phyloP scores from a whole-genome alignment of 306 rosid species.

The Citrullus mucosospermus region DNA sequence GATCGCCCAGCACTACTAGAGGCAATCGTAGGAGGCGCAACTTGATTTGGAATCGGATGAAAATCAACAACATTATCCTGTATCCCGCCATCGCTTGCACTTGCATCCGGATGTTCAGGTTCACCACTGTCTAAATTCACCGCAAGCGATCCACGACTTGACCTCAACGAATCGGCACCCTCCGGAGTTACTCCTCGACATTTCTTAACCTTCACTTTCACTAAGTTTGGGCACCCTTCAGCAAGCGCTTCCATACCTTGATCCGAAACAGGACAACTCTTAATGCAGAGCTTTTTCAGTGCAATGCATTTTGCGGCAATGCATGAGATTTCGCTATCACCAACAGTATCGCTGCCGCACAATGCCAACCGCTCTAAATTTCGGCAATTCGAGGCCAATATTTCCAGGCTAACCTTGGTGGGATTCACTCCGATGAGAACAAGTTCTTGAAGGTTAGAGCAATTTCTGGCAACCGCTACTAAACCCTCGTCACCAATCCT shows the following conservation, averaged over 20 bases:
- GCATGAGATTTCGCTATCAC: conserved; percentile 76
- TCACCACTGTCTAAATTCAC: conserved; percentile 79
- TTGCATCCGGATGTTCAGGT: conserved; percentile 55
- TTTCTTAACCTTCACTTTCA: conserved; percentile 92
- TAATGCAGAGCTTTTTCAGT: conserved; percentile 87
- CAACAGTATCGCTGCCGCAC: conserved; percentile 88
- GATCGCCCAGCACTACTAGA: conserved; percentile 46
- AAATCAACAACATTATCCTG: conserved; percentile 53
- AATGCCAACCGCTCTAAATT: conserved; percentile 85
- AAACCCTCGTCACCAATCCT: conserved; percentile 85
- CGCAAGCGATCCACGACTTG: conserved; percentile 46
- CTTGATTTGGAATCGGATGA: conserved; percentile 33
- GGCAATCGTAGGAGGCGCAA: conserved; percentile 18
- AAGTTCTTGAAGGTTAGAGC: conserved; percentile 75
- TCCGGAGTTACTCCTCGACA: conserved; percentile 70
- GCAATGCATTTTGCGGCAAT: conserved; percentile 85
- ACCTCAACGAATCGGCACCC: conserved; percentile 77
- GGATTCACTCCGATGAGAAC: conserved; percentile 93
- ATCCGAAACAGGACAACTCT: conserved; percentile 84
- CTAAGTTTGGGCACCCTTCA: conserved; percentile 86
- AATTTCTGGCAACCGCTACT: conserved; percentile 57
- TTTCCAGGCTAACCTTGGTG: conserved; percentile 59
- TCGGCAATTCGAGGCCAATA: conserved; percentile 67
- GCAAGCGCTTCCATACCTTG: conserved; percentile 75
- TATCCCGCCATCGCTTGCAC: conserved; percentile 74